A percentile compares a stretch with the other conserved stretches of the same genome.
phyloP scores from a whole-genome alignment of 345 rosid species.

The Populus tremula region DNA sequence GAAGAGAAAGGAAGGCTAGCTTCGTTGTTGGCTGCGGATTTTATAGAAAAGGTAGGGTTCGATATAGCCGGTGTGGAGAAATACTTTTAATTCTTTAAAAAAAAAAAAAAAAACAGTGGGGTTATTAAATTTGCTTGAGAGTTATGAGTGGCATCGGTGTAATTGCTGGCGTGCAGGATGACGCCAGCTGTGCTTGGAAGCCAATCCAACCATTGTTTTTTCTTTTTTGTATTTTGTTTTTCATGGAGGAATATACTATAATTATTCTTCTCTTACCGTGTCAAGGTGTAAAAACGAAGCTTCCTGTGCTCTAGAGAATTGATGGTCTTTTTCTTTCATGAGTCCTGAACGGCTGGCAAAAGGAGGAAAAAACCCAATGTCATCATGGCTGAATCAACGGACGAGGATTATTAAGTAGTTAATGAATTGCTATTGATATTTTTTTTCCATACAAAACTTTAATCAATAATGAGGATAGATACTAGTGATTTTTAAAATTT shows the following conservation, averaged over 20 bases:
- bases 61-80: background rate
- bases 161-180: constrained; percentile 34
- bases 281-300: background rate
- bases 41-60: constrained; percentile 25
- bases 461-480: too few species aligned
- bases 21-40: background rate
- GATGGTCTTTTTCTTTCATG: background rate
- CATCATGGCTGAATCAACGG: background rate
- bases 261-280: background rate
- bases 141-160: constrained; percentile 28
- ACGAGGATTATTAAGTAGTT: too few species aligned
- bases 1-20: background rate
- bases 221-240: background rate
- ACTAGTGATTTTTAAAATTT: too few species aligned
- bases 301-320: background rate
- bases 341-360: background rate
- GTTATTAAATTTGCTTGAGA: background rate
- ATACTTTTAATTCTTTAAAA: background rate
- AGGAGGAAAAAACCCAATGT: background rate
- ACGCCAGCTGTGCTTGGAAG: constrained; percentile 31
- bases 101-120: background rate
- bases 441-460: too few species aligned
- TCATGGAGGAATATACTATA: background rate
- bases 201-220: background rate
- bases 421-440: too few species aligned